A percentile compares a stretch with the other conserved stretches of the same genome.
Evolutionary conservation across 108 stramenopile genomes (phyloP).

Genomic region (Cylindrotheca closterium): DNA sequence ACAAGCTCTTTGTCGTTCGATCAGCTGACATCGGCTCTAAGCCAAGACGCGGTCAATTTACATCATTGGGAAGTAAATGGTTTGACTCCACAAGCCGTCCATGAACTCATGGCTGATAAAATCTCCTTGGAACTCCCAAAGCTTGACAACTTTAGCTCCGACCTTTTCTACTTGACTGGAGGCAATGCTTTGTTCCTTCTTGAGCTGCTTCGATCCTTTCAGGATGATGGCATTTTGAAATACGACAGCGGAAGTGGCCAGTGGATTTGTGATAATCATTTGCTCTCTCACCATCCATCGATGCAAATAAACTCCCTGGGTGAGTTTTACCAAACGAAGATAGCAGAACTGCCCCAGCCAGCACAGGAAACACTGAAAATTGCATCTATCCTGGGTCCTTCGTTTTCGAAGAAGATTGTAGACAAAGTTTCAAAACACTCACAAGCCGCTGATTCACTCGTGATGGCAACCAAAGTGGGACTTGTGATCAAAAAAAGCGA

Average conservation of each 20-base stretch:
- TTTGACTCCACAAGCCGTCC: background rate
- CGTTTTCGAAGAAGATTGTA: background rate
- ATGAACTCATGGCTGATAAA: background rate
- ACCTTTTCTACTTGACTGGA: background rate
- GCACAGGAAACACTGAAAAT: conserved; percentile 2
- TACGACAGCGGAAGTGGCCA: background rate
- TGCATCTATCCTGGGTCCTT: background rate
- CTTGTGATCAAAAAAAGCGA: background rate
- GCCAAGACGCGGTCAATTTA: background rate
- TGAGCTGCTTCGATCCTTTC: conserved; percentile 12
- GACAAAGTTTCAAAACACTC: background rate
- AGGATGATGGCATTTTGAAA: background rate
- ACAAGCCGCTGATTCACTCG: background rate
- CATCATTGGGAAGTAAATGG: background rate
- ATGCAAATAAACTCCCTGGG: background rate
- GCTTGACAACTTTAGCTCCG: background rate
- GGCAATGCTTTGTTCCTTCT: conserved; percentile 18
- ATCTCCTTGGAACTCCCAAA: background rate
- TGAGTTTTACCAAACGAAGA: background rate
- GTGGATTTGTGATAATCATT: conserved; percentile 14
- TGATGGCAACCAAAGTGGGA: background rate
- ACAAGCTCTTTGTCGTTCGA: background rate
- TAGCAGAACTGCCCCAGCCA: background rate
- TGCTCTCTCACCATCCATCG: conserved; percentile 5
- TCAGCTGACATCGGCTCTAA: background rate